phyloP scores from a whole-genome alignment of 805 yeast species.

The Yarrowia sp. region DNA sequence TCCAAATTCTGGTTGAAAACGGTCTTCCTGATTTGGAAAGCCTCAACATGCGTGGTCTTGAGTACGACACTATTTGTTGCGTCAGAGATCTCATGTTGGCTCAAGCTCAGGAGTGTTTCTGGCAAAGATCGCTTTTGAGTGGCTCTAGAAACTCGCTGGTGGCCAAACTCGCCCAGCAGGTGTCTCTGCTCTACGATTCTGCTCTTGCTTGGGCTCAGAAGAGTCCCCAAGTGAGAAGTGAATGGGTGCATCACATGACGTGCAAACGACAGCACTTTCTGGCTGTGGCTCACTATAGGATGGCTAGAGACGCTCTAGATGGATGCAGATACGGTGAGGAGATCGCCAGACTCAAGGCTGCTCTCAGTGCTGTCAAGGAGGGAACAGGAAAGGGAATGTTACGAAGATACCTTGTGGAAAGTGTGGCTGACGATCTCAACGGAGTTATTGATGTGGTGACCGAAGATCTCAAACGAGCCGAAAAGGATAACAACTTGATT shows the following conservation, averaged over 20 bases:
- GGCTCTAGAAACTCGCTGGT: constrained; percentile 65
- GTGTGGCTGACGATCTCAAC: constrained; percentile 59
- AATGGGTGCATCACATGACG: constrained; percentile 68
- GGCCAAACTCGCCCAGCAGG: constrained; percentile 70
- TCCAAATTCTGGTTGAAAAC: constrained; percentile 52
- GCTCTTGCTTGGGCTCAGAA: constrained; percentile 56
- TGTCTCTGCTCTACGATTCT: constrained; percentile 60
- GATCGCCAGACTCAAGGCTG: constrained; percentile 62
- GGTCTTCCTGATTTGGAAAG: constrained; percentile 45
- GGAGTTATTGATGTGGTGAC: constrained; percentile 58
- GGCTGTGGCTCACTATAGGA: constrained; percentile 74
- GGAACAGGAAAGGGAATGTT: constrained; percentile 45
- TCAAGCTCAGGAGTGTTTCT: constrained; percentile 85
- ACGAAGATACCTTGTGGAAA: constrained; percentile 53
- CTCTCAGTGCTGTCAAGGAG: constrained; percentile 51
- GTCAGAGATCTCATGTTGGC: constrained; percentile 67
- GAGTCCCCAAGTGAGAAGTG: constrained; percentile 61
- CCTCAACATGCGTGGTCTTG: constrained; percentile 54
- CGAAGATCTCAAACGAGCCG: constrained; percentile 60
- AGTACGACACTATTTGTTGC: constrained; percentile 58
- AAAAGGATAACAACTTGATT: constrained; percentile 81
- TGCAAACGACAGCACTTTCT: constrained; percentile 70
- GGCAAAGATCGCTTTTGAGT: constrained; percentile 70
- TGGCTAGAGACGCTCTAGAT: constrained; percentile 59
- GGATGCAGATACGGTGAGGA: constrained; percentile 71